phyloP scores from a whole-genome alignment of 768 basidiomycete genomes.

The Mycena pura region DNA sequence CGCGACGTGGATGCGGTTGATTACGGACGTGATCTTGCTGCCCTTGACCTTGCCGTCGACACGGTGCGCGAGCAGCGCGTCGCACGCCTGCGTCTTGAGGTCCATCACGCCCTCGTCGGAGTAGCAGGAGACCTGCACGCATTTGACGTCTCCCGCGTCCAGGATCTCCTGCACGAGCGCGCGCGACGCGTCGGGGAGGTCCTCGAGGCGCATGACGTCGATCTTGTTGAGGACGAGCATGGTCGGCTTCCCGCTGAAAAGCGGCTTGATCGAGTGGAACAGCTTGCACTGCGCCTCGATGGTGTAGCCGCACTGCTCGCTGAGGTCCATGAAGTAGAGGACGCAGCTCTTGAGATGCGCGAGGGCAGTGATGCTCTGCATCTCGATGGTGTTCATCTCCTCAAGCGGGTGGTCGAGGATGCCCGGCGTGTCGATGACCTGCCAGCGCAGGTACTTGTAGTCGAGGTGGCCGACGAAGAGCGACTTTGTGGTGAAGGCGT shows the following conservation, averaged over 20 bases:
- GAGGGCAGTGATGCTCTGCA: slow-evolving; percentile 98
- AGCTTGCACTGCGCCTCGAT: slow-evolving; percentile 98
- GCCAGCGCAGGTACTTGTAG: slow-evolving; percentile 99
- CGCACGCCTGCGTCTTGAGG: slow-evolving; percentile 94
- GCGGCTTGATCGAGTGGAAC: slow-evolving; percentile 98
- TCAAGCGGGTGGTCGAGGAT: slow-evolving; percentile 97
- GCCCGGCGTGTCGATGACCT: slow-evolving; percentile 99
- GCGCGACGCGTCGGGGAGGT: slow-evolving; percentile 77
- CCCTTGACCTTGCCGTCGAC: slow-evolving; percentile 96
- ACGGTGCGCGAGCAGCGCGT: slow-evolving; percentile 91
- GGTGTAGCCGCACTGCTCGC: slow-evolving; percentile 97
- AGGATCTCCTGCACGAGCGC: slow-evolving; percentile 90
- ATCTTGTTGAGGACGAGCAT: slow-evolving; percentile 98
- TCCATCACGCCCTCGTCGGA: slow-evolving; percentile 98
- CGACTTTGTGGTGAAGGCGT: slow-evolving; percentile 98
- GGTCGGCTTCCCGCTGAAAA: slow-evolving; percentile 92
- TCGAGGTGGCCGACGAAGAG: slow-evolving; percentile 99
- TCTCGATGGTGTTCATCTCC: slow-evolving; percentile 99
- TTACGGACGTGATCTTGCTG: slow-evolving; percentile 87
- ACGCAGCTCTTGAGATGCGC: slow-evolving; percentile 95
- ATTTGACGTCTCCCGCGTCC: slow-evolving; percentile 69
- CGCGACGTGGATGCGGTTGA: slow-evolving; percentile 96
- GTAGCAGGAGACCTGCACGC: slow-evolving; percentile 90
- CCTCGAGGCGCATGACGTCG: slow-evolving; percentile 88
- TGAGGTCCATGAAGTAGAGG: slow-evolving; percentile 98